Conservation (phyloP, 139 green algal species). For the Chlorella sp. region DNA sequence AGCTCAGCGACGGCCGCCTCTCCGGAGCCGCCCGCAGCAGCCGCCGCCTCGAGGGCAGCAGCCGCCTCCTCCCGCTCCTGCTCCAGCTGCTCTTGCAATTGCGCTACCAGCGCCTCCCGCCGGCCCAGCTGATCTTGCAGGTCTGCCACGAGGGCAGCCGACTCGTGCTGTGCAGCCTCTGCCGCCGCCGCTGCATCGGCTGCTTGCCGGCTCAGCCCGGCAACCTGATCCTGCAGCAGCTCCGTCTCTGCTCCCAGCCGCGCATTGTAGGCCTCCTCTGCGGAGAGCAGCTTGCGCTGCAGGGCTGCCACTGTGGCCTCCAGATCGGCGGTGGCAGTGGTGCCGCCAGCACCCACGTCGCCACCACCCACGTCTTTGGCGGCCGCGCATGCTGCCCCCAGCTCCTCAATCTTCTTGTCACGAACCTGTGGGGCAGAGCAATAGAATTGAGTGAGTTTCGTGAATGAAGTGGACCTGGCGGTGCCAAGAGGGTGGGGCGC, state of each 20-base stretch:
- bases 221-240: slow-evolving; percentile 32
- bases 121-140: slow-evolving; percentile 39
- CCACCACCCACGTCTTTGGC: not conserved
- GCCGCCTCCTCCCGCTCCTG: not conserved
- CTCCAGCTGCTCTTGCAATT: slow-evolving; percentile 28
- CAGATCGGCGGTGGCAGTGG: not conserved
- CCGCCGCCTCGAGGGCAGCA: not conserved
- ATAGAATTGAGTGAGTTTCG: not conserved
- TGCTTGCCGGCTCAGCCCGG: not conserved
- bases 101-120: slow-evolving; percentile 21
- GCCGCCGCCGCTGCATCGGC: not conserved
- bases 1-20: not conserved
- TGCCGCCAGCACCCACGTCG: not conserved
- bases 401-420: slow-evolving; percentile 54
- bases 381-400: slow-evolving; percentile 9
- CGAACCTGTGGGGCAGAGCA: slow-evolving; percentile 18
- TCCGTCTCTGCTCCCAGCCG: slow-evolving; percentile 45
- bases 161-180: not conserved
- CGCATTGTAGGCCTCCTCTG: slow-evolving; percentile 35
- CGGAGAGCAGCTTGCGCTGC: slow-evolving; percentile 34
- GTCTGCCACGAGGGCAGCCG: not conserved
- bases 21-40: not conserved
- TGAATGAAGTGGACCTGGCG: not conserved
- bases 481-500: not conserved
- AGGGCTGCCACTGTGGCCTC: slow-evolving; percentile 30